Base-by-base conservation (phyloP, 371 early-diverging fungal species). In the Smittium culicis region DNA sequence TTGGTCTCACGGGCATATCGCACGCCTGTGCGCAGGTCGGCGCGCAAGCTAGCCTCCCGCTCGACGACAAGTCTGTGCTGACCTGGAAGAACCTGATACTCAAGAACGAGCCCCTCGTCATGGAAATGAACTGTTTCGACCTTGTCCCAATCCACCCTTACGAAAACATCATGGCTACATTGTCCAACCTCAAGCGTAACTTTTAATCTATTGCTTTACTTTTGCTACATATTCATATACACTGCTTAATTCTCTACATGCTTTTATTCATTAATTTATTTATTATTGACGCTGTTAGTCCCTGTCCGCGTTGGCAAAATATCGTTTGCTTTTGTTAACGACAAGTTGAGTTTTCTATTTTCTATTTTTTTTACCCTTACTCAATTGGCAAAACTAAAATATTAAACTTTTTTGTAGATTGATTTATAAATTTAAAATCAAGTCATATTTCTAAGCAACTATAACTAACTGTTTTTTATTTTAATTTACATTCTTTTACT, bases 41-140 rank as follows among this genome's bases (percentile, higher is more conserved):
- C 20, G 54, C 30, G 24, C 70, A 72, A 61, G 71, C 71, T 16
- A 35, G 56, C 54, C 25, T 65, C 3, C 54, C 57, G 35, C 66
- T 68, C 33, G 69, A 70, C n/a, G 68, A 63, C 30, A 58, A 34
- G 8, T 35, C 31, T 60, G 72, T 81, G 77, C 86, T 88, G 24
- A 73, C 75, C 32, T 91, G 91, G 92, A 79, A 82, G 70, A 85
- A 86, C 27, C 80, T 79, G 0, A 77, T 91, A 54, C 70, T 86
- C 33, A 77, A 73, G 56, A 80, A 85, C 67, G 92, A 92, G 74
- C 82, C 85, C 30, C 68, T 83, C 17, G 68, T 92, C 28, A 70
- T 90, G 63, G 86, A 89, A 59, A 78, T 85, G 35, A 71, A 86
- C 35, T 91, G 91, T 73, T 92, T 89, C 76, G 91, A 92, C 67